Base-by-base conservation (phyloP, 345 rosid genomes). In the Citrus maxima region DNA sequence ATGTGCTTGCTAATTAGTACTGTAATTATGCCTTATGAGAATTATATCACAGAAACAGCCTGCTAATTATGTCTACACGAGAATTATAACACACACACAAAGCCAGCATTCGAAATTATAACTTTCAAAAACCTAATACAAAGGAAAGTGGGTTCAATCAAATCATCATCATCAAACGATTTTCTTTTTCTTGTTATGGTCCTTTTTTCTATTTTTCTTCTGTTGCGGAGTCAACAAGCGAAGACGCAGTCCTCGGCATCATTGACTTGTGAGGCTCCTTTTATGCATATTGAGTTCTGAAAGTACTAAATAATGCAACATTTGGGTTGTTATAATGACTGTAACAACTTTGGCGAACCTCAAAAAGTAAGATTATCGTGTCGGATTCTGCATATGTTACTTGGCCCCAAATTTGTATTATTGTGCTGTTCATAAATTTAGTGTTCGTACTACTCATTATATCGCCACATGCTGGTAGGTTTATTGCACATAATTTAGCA, bases 141-240 rank as follows among this genome's bases (percentile, higher is more conserved):
- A 42, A 74, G 67, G 58, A 66, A 69, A 80, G 83, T 77, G 78
- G 79, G 83, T 18, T 54, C 58, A 54, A 73, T 35, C 3, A 65
- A 65, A 58, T 72, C 51, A 71, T 30, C 75, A 62, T 73, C 14
- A 27, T 49, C 58, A 34, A 63, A 40, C 6, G 25, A 34, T 66
- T n/a, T n/a, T 24, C 37, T 66, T 21, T 28, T 28, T 34, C 49
- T 49, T 56, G 59, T 69, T 51, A 18, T 37, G 75, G 74, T 80
- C 82, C 67, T 59, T 85, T 85, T 25, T 70, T 4, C 83, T 0
- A 34, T 72, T 58, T 49, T 54, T 83, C 60, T 74, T 64, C 32
- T 46, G 86, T 89, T 81, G 92, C 90, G 82, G 88, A 87, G 90
- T 89, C 90, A 87, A 87, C 84, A 89, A 89, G 90, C 84, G 72